phyloP scores from a whole-genome alignment of 1,284 basidiomycete species.

The Singerocomus inundabilis region DNA sequence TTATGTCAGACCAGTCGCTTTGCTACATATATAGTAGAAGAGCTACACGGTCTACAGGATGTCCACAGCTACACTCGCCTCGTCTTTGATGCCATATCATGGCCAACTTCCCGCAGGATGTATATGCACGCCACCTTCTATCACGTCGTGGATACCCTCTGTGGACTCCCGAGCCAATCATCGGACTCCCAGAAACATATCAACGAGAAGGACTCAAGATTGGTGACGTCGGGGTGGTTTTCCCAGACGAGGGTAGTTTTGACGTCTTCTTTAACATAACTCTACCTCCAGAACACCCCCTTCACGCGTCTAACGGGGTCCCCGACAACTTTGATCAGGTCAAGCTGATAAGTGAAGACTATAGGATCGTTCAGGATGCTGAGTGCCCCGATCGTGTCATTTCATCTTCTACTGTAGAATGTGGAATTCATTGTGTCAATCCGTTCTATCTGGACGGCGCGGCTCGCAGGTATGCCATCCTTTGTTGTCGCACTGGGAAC shows the following conservation, averaged over 20 bases:
- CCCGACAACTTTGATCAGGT: constrained; percentile 8
- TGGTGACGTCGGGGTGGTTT: too few species aligned
- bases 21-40: neutral
- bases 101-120: too few species aligned
- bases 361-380: neutral
- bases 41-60: too few species aligned
- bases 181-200: constrained; percentile 11
- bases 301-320: constrained; percentile 5
- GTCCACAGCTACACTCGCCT: neutral
- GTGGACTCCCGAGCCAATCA: constrained; percentile 19
- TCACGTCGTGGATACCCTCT: too few species aligned
- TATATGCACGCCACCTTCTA: too few species aligned
- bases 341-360: neutral
- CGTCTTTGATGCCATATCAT: neutral
- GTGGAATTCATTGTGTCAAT: neutral
- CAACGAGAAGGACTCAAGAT: constrained; percentile 15
- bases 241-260: constrained; percentile 25
- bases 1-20: neutral
- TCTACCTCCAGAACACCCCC: constrained; percentile 7
- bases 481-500: neutral
- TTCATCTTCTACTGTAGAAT: neutral
- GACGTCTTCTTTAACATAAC: constrained; percentile 29
- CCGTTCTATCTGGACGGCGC: neutral
- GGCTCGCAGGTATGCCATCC: neutral
- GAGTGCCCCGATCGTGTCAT: constrained; percentile 4